Conservation (phyloP, 2,329 filamentous ascomycete genomes). For the Neofusicoccum sp. region DNA sequence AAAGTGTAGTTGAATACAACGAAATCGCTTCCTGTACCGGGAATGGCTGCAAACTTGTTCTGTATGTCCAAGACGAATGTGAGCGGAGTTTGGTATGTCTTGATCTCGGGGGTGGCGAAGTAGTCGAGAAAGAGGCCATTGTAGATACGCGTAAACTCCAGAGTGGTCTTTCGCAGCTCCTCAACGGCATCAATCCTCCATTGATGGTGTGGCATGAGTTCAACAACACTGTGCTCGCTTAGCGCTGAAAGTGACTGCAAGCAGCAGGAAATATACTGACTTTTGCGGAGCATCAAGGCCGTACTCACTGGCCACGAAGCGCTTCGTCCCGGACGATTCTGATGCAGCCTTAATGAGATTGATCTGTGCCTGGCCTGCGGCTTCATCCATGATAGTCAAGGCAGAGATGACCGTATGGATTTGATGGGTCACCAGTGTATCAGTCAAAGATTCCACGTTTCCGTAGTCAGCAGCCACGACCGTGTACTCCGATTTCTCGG, state of each 20-base stretch:
- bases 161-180: conserved; percentile 26
- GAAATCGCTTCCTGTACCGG: conserved; percentile 49
- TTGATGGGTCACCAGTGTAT: conserved; percentile 40
- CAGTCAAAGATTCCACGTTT: conserved; percentile 32
- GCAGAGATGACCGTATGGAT: conserved; percentile 52
- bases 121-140: conserved; percentile 37
- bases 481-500: conserved; percentile 1
- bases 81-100: conserved; percentile 25
- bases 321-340: conserved; percentile 39
- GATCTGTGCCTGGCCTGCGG: conserved; percentile 38
- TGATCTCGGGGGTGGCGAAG: conserved; percentile 30
- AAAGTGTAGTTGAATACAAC: conserved; percentile 53
- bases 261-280: neutral
- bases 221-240: neutral
- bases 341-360: conserved; percentile 51
- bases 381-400: conserved; percentile 37
- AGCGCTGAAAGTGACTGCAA: neutral
- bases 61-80: conserved; percentile 25
- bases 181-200: conserved; percentile 6
- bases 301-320: conserved; percentile 47
- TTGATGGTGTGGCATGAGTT: neutral
- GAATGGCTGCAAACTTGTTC: conserved; percentile 47
- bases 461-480: conserved; percentile 35
- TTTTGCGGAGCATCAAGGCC: neutral
- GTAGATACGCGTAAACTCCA: conserved; percentile 32